Conservation (phyloP, 805 yeast species). For the Yarrowia sp. region DNA sequence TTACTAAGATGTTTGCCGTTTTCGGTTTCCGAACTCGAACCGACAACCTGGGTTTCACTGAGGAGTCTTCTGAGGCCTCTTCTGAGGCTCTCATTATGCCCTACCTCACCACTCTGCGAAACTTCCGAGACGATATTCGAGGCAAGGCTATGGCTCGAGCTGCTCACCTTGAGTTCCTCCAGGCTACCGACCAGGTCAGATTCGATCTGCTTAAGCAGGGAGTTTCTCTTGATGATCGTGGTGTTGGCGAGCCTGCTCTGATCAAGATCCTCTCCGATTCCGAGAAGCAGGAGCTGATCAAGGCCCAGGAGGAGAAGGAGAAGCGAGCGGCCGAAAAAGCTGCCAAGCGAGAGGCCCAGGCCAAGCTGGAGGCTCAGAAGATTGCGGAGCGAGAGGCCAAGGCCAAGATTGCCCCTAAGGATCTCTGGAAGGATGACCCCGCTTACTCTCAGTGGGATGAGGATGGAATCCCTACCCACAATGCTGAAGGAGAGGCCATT, state of each 20-base stretch:
- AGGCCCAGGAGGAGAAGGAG: constrained; percentile 55
- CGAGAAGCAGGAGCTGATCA: constrained; percentile 64
- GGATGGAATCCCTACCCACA: constrained; percentile 75
- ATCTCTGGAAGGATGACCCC: constrained; percentile 59
- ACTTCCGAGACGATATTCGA: constrained; percentile 81
- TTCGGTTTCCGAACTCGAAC: constrained; percentile 72
- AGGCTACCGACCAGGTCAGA: constrained; percentile 72
- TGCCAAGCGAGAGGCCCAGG: constrained; percentile 50
- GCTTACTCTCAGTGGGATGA: constrained; percentile 79
- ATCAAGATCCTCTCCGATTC: constrained; percentile 70
- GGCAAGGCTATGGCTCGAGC: constrained; percentile 63
- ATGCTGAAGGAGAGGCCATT: constrained; percentile 65
- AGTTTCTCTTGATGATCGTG: constrained; percentile 84
- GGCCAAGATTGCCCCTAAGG: constrained; percentile 65
- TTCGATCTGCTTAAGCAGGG: constrained; percentile 69
- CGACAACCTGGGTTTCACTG: constrained; percentile 78
- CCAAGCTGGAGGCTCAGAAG: constrained; percentile 38
- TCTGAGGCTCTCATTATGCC: constrained; percentile 74
- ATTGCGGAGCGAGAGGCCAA: constrained; percentile 58
- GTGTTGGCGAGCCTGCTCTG: constrained; percentile 71
- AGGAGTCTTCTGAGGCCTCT: constrained; percentile 39
- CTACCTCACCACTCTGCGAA: constrained; percentile 69
- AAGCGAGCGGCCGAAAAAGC: constrained; percentile 52
- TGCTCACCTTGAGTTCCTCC: constrained; percentile 50
- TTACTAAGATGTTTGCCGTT: constrained; percentile 64